These are phyloP conservation scores for Leccinum subrobustum DNA, from an alignment of 1,284 basidiomycete genomes.

Conservation along the genomic window DNA sequence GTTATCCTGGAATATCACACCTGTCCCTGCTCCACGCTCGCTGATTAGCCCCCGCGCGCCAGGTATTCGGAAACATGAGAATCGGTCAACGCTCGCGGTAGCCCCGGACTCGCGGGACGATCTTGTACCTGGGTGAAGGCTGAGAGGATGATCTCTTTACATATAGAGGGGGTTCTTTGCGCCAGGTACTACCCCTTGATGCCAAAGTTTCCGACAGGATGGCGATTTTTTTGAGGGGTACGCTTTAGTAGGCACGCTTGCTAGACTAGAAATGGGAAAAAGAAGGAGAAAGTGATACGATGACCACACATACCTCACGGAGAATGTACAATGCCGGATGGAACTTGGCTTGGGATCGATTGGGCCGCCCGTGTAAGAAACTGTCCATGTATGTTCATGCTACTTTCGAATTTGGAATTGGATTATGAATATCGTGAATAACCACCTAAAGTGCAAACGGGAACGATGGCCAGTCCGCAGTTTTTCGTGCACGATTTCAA, in stretches of 20 bases:
- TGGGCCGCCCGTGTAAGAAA: slow-evolving; percentile 18
- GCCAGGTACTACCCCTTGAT: neutral
- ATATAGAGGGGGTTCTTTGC: neutral
- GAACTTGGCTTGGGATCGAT: neutral
- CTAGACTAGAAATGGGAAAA: neutral
- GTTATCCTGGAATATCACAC: neutral
- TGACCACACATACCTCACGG: neutral
- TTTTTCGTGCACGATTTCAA: neutral
- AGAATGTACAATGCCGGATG: neutral
- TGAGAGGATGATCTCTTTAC: slow-evolving; percentile 8
- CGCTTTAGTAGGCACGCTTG: neutral
- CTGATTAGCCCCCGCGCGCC: neutral
- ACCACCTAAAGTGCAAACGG: neutral
- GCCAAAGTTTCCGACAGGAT: slow-evolving; percentile 16
- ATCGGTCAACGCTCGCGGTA: neutral
- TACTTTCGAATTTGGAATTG: slow-evolving; percentile 15
- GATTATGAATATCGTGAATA: neutral
- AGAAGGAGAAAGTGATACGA: neutral
- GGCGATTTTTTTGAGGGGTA: slow-evolving; percentile 6
- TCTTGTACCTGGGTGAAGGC: slow-evolving; percentile 9
- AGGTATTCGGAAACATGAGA: slow-evolving; percentile 10
- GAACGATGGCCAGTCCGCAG: neutral
- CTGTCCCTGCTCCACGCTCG: neutral
- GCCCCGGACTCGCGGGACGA: slow-evolving; percentile 9
- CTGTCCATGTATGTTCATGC: slow-evolving; percentile 4